phyloP scores from a whole-genome alignment of 257 asterid species.

The Agastache rugosa region DNA sequence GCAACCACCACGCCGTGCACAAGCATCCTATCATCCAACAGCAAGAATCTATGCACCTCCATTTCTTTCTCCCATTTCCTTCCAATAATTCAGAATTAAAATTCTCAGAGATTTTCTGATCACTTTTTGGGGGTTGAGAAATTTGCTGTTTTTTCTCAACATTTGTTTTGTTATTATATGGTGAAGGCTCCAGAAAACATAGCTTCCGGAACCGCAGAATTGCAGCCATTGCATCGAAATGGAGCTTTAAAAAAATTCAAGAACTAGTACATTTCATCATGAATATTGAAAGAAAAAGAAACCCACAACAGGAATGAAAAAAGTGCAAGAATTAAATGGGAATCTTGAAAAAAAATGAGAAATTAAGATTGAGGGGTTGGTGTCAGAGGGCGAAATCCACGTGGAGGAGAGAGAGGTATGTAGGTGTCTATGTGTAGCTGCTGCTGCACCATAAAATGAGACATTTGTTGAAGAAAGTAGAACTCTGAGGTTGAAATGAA shows the following conservation, averaged over 20 bases:
- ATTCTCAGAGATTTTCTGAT: constrained; percentile 17
- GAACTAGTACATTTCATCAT: background rate
- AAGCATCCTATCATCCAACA: constrained; percentile 72
- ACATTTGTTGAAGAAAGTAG: constrained; percentile 17
- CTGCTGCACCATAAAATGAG: background rate
- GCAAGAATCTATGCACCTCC: constrained; percentile 72
- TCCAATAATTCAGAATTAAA: background rate
- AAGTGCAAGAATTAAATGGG: constrained; percentile 4
- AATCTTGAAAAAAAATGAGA: constrained; percentile 13
- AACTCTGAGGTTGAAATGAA: constrained; percentile 6
- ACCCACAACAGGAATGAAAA: background rate
- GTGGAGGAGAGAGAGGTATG: constrained; percentile 59
- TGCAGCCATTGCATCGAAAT: constrained; percentile 53
- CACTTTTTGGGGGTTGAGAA: constrained; percentile 32
- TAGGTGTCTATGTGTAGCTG: constrained; percentile 33
- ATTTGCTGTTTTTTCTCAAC: constrained; percentile 16
- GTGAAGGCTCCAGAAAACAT: constrained; percentile 55
- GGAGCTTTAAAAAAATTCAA: background rate
- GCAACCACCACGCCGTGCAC: constrained; percentile 77
- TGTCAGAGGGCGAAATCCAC: constrained; percentile 47
- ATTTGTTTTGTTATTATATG: constrained; percentile 30
- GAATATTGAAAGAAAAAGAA: background rate
- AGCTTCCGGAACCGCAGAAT: constrained; percentile 68
- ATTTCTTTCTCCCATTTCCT: constrained; percentile 42
- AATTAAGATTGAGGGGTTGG: constrained; percentile 2